Conservation (phyloP, 2,329 filamentous ascomycete genomes). For the Penicillium sp. region DNA sequence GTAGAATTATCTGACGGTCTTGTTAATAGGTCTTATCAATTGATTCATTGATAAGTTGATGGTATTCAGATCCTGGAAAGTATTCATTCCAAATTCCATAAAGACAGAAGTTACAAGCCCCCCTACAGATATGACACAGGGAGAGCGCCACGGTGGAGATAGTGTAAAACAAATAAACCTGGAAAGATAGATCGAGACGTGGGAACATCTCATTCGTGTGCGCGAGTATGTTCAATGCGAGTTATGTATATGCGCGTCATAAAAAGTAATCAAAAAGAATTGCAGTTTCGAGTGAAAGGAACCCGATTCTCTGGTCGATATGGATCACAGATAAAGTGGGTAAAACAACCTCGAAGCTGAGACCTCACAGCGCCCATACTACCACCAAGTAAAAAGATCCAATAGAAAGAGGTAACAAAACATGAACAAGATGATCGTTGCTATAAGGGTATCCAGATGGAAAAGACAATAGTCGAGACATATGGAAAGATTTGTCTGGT, state of each 20-base stretch:
- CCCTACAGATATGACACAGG: background rate
- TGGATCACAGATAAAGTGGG: background rate
- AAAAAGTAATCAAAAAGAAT: background rate
- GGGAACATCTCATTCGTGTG: constrained; percentile 21
- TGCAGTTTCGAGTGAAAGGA: background rate
- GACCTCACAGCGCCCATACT: constrained; percentile 3
- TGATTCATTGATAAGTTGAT: background rate
- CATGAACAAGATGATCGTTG: constrained; percentile 13
- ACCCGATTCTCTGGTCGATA: background rate
- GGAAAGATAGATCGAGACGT: background rate
- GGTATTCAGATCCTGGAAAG: too few relatives aligned
- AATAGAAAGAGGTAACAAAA: constrained; percentile 7
- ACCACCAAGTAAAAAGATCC: background rate
- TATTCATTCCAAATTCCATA: background rate
- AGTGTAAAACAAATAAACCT: background rate
- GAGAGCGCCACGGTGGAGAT: background rate
- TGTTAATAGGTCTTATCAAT: background rate
- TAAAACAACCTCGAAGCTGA: background rate
- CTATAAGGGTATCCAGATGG: constrained; percentile 35
- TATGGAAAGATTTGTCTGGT: constrained; percentile 12
- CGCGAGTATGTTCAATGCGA: constrained; percentile 18
- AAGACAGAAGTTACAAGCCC: background rate
- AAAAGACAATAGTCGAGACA: constrained; percentile 24
- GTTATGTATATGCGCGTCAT: constrained; percentile 5
- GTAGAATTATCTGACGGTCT: background rate